Conservation (phyloP, 2,329 filamentous ascomycete genomes). For the Monilinia fructicola region DNA sequence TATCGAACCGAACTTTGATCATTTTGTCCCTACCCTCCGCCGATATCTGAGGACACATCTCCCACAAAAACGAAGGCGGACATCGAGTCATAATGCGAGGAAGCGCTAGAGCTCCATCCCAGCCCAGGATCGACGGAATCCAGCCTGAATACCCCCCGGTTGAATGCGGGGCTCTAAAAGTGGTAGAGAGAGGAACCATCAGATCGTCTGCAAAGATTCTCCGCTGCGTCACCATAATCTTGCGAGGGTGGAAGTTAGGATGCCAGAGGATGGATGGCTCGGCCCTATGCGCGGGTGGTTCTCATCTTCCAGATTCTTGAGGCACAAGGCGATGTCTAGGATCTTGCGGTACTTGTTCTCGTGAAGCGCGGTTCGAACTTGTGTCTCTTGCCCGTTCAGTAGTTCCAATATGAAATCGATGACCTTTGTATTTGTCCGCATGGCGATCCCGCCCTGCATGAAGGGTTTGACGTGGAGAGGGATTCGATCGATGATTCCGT, state of each 20-base stretch:
- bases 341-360: neutral
- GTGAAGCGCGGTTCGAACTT: neutral
- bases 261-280: neutral
- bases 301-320: neutral
- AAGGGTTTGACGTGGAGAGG: neutral
- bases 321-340: neutral
- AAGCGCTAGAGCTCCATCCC: neutral
- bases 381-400: neutral
- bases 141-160: no score
- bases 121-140: neutral
- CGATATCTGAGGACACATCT: neutral
- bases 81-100: constrained; percentile 9
- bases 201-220: neutral
- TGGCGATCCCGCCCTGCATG: neutral
- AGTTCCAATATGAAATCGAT: constrained; percentile 5
- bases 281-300: neutral
- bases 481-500: neutral
- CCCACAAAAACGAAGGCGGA: neutral
- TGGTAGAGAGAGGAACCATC: no score
- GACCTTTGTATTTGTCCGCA: neutral
- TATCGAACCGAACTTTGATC: neutral
- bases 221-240: neutral
- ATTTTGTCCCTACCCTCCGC: no score
- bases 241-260: neutral
- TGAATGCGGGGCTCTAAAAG: no score